Evolutionary conservation across 2,329 filamentous ascomycete genomes (phyloP).

Genomic region (Stagonosporopsis rhizophila): DNA sequence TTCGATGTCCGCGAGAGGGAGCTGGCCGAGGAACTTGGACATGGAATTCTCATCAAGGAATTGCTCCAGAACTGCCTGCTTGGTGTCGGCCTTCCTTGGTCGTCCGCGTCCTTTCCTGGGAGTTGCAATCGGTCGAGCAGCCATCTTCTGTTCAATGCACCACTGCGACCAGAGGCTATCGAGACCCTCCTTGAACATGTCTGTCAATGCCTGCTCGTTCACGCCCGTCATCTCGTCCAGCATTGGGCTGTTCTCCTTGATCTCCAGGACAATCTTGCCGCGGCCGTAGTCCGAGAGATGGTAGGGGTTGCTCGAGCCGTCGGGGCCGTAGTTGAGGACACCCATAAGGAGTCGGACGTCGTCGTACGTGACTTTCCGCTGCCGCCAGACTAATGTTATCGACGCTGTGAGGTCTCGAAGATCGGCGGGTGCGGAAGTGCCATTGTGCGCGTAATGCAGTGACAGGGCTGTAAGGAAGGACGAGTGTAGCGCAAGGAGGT

Average conservation of each 20-base stretch:
- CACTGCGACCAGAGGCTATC: constrained; percentile 55
- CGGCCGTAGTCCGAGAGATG: constrained; percentile 53
- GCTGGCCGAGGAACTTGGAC: constrained; percentile 60
- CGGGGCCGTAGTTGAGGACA: constrained; percentile 44
- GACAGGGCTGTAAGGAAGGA: constrained; percentile 59
- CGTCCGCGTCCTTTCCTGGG: constrained; percentile 48
- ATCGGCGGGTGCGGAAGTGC: constrained; percentile 54
- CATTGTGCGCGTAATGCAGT: constrained; percentile 59
- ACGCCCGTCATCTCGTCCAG: constrained; percentile 40
- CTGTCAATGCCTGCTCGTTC: constrained; percentile 58
- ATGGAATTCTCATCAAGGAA: constrained; percentile 45
- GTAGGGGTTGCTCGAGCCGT: constrained; percentile 44
- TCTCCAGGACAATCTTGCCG: constrained; percentile 53
- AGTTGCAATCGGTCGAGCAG: constrained; percentile 37
- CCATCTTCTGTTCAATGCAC: constrained; percentile 36
- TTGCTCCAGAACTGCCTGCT: constrained; percentile 59
- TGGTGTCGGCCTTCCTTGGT: constrained; percentile 36
- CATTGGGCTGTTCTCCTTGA: constrained; percentile 40
- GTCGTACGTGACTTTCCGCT: constrained; percentile 54
- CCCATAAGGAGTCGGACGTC: constrained; percentile 57
- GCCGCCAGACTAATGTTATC: constrained; percentile 55
- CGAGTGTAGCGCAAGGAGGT: constrained; percentile 54
- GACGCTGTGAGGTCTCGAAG: constrained; percentile 50
- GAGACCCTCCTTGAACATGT: constrained; percentile 58
- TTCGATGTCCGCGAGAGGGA: constrained; percentile 64